These are phyloP conservation scores for Neurospora crassa DNA, from an alignment of 2,329 filamentous ascomycete species.

Conservation along the genomic window DNA sequence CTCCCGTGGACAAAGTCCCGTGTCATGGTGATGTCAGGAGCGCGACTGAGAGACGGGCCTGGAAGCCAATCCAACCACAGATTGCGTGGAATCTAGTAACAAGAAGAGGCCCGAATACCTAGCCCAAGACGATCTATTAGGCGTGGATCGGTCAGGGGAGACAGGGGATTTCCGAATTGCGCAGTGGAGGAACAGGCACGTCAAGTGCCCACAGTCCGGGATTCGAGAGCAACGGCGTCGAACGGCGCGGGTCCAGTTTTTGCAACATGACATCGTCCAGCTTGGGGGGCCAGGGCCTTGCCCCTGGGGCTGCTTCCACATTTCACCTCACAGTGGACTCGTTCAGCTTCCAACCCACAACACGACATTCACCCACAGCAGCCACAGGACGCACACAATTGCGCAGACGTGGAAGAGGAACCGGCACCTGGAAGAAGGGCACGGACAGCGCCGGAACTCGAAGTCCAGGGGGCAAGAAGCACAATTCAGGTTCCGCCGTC, in stretches of 20 bases:
- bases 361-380: neutral
- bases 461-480: neutral
- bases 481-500: neutral
- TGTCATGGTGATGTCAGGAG: neutral
- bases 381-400: neutral
- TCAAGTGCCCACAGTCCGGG: neutral
- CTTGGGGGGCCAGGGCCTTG: neutral
- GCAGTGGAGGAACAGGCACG: neutral
- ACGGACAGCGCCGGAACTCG: neutral
- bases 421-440: neutral
- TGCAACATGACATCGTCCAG: neutral
- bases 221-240: neutral
- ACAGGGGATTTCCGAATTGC: neutral
- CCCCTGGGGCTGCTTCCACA: constrained; percentile 1
- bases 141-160: neutral
- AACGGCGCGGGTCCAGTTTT: neutral
- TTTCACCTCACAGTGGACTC: neutral
- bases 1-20: neutral
- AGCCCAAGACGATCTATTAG: neutral
- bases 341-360: neutral
- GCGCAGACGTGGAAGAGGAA: neutral
- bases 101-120: neutral
- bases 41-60: neutral
- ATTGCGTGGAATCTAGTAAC: neutral
- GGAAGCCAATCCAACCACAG: neutral